Evolutionary conservation across 2,329 filamentous ascomycete genomes (phyloP), one percentile per base, ranked within the genome.

Genomic region (Paecilomyces fulvus): DNA sequence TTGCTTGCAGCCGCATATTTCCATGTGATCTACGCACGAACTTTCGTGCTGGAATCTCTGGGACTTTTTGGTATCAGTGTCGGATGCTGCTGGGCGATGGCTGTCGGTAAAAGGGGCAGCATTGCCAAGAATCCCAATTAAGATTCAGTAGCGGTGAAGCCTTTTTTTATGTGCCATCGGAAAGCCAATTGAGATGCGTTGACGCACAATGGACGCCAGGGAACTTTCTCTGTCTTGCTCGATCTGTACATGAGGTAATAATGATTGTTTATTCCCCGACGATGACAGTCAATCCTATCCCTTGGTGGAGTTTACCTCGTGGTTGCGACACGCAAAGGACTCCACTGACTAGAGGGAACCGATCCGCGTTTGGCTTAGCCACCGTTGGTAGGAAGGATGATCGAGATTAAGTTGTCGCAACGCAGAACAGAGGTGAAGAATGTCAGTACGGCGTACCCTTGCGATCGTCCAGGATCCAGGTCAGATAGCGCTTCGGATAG

Each of bases 11-110:
- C 78, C 1, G 71, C 82, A 14, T 85, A 76, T 64, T 77, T 76
- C 25, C 83, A 85, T 69, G 81, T 84, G 28, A 65, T 70, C 2
- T 79, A 83, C 60, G 78, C 83, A 33, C 75, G 78, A 52, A 65
- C 71, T 12, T 86, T 80, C 66, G 72, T 85, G 25, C 71, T 77
- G 51, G 76, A 84, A 65, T 72, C 78, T 2, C 65, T 79, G 12
- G 67, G 65, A 3, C 69, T 81, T 46, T 80, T 77, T 60, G 60
- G 70, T 3, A 30, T 80, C 1, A 79, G 81, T 60, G 63, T 72
- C 25, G 59, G 59, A 31, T 68, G 66, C 56, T 68, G 65, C 51
- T 64, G 60, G 57, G 31, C 57, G 12, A 53, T 60, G 51, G 54
- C 53, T 43, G 55, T 17, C 3, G 54, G 51, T 2, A 17, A 54